A percentile compares a stretch with the other conserved stretches of the same genome.
These are phyloP conservation scores for Aspergillus unguis DNA, from an alignment of 2,329 filamentous ascomycete species.

Conservation along the genomic window DNA sequence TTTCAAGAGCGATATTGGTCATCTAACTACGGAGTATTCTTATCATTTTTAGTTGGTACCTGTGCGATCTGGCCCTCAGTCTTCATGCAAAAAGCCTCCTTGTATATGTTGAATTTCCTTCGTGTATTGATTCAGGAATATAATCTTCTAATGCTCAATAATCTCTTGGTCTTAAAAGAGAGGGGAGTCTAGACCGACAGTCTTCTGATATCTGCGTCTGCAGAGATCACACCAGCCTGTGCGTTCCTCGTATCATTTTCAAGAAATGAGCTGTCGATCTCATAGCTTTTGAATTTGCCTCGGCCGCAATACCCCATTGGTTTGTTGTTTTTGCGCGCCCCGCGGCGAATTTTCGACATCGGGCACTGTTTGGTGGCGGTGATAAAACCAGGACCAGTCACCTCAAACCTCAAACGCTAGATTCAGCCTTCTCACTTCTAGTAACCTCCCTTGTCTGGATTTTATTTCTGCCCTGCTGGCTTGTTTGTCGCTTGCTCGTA, in stretches of 20 bases:
- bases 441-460: background rate
- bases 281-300: background rate
- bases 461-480: background rate
- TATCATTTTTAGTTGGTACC: background rate
- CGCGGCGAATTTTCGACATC: constrained; percentile 9
- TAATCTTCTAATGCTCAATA: constrained; percentile 11
- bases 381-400: constrained; percentile 8
- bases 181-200: background rate
- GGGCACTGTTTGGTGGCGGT: constrained; percentile 8
- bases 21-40: background rate
- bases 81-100: background rate
- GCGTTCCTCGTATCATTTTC: background rate
- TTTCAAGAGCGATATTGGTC: constrained; percentile 7
- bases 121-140: constrained; percentile 18
- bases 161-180: background rate
- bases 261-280: background rate
- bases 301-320: background rate
- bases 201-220: constrained; percentile 1
- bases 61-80: background rate
- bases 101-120: constrained; percentile 19
- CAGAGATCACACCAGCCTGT: background rate
- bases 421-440: background rate
- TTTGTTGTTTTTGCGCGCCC: constrained; percentile 8
- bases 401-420: background rate
- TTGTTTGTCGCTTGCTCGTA: background rate